These are phyloP conservation scores for Agrocybe praecox DNA, from an alignment of 768 basidiomycete genomes.

Conservation along the genomic window DNA sequence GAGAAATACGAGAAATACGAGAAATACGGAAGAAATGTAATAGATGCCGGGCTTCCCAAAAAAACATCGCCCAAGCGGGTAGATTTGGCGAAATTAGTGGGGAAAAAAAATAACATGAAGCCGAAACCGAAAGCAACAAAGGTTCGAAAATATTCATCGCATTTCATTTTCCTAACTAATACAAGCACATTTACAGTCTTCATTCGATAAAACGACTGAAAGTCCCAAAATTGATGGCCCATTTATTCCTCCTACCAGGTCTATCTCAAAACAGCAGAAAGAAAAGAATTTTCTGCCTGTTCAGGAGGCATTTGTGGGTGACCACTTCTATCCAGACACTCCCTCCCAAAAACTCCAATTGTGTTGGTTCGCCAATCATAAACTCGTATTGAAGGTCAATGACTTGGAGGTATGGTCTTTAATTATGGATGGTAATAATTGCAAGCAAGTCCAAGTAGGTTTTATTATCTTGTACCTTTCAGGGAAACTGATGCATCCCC, in stretches of 20 bases:
- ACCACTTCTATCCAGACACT: neutral
- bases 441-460: neutral
- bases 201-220: neutral
- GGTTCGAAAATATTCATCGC: neutral
- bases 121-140: neutral
- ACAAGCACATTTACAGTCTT: neutral
- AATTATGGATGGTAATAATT: neutral
- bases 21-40: no score
- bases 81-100: neutral
- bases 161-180: neutral
- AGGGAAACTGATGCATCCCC: neutral
- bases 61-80: neutral
- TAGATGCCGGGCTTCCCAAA: neutral
- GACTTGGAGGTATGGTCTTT: neutral
- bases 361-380: neutral
- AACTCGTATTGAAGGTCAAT: neutral
- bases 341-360: neutral
- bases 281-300: neutral
- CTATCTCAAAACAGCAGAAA: neutral
- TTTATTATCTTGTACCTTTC: neutral
- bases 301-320: neutral
- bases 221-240: neutral
- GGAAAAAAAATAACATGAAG: neutral
- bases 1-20: no score
- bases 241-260: neutral